Conservation (phyloP, 2,329 filamentous ascomycete genomes). For the Dissoconium aciculare region DNA sequence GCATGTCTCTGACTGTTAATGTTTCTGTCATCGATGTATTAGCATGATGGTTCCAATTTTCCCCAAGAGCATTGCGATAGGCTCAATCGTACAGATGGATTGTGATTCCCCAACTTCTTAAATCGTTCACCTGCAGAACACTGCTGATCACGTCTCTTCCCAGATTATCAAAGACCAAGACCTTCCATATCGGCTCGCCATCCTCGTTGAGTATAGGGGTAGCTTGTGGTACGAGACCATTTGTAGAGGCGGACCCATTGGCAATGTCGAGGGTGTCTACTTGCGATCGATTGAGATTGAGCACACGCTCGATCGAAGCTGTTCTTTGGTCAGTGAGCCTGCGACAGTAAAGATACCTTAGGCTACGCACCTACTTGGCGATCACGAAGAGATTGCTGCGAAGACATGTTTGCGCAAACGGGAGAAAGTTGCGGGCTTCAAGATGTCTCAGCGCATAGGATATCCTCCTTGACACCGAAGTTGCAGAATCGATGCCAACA, state of each 20-base stretch:
- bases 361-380: constrained; percentile 51
- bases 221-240: constrained; percentile 50
- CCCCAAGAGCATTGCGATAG: too few relatives aligned
- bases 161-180: constrained; percentile 83
- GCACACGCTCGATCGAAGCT: constrained; percentile 89
- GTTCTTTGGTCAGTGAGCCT: constrained; percentile 6
- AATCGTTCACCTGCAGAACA: constrained; percentile 81
- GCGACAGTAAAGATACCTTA: constrained; percentile 7
- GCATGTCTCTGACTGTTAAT: constrained; percentile 68
- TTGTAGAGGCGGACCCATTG: constrained; percentile 46
- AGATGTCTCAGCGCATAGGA: constrained; percentile 17
- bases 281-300: constrained; percentile 74
- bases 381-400: constrained; percentile 49
- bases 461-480: too few relatives aligned
- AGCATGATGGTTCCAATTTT: too few relatives aligned
- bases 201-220: constrained; percentile 73
- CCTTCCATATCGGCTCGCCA: constrained; percentile 93
- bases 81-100: constrained; percentile 84
- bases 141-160: constrained; percentile 95
- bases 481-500: too few relatives aligned
- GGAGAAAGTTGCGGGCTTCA: constrained; percentile 19
- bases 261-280: constrained; percentile 37
- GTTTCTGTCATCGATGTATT: constrained; percentile 47
- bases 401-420: constrained; percentile 40
- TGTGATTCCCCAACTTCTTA: constrained; percentile 86